Conservation (phyloP, 179 eudicot genomes). For the Amaranthus tricolor region DNA sequence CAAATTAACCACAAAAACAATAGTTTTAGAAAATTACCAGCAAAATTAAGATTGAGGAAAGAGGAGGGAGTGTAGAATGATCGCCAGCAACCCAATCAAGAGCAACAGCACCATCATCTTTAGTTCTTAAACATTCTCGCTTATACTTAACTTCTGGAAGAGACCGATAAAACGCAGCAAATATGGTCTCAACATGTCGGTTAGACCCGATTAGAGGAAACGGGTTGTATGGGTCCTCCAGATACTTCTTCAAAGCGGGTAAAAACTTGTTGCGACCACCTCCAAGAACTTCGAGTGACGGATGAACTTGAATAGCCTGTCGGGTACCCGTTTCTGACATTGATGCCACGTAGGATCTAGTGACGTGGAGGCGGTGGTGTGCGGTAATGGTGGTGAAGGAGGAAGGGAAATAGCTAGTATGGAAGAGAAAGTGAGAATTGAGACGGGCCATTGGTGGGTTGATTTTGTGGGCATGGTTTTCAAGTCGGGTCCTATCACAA, state of each 20-base stretch:
- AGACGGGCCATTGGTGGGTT: neutral
- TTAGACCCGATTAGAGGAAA: constrained; percentile 61
- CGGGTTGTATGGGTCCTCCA: constrained; percentile 51
- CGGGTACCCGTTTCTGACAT: neutral
- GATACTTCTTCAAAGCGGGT: constrained; percentile 41
- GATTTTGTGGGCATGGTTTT: too few species aligned
- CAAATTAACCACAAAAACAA: too few species aligned
- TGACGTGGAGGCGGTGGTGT: constrained; percentile 4
- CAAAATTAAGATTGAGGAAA: constrained; percentile 64
- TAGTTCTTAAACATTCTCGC: constrained; percentile 73
- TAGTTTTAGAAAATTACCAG: constrained; percentile 52
- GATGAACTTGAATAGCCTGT: constrained; percentile 31
- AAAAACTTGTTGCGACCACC: constrained; percentile 52
- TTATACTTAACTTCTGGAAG: constrained; percentile 56
- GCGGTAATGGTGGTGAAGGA: neutral
- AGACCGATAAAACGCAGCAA: constrained; percentile 69
- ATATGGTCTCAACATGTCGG: constrained; percentile 84
- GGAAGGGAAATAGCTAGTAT: constrained; percentile 1
- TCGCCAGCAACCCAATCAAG: constrained; percentile 96
- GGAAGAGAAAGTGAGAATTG: constrained; percentile 9
- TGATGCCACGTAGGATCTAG: neutral
- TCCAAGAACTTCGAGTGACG: constrained; percentile 61
- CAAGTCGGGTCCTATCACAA: too few species aligned
- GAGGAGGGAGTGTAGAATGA: constrained; percentile 34
- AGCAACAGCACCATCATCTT: constrained; percentile 63